Conservation (phyloP, 2,329 filamentous ascomycete genomes). For the Xylariaceae sp. region DNA sequence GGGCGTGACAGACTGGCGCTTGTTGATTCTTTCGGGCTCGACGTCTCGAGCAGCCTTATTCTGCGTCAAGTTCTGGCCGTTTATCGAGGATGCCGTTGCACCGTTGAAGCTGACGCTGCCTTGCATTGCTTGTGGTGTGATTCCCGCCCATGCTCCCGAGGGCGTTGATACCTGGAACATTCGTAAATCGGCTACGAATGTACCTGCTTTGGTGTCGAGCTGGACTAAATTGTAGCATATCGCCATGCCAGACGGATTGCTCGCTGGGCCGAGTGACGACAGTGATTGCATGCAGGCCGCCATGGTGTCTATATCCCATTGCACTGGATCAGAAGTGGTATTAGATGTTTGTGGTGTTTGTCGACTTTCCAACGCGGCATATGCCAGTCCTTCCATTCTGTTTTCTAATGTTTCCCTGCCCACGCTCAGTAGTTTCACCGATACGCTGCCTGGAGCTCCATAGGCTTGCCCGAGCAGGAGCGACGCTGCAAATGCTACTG, state of each 20-base stretch:
- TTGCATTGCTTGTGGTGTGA: slow-evolving; percentile 49
- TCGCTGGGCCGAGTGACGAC: slow-evolving; percentile 49
- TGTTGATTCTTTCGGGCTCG: not conserved
- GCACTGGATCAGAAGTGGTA: slow-evolving; percentile 32
- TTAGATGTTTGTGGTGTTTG: slow-evolving; percentile 35
- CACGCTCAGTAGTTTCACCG: slow-evolving; percentile 15
- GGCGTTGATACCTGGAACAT: slow-evolving; percentile 66
- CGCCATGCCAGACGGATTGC: slow-evolving; percentile 72
- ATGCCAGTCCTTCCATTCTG: slow-evolving; percentile 14
- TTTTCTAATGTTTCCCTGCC: slow-evolving; percentile 14
- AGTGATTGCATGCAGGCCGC: slow-evolving; percentile 59
- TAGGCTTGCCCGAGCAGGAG: slow-evolving; percentile 34
- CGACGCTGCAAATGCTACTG: slow-evolving; percentile 31
- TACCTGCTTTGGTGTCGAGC: slow-evolving; percentile 62
- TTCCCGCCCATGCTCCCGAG: slow-evolving; percentile 48
- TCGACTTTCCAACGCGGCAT: slow-evolving; percentile 17
- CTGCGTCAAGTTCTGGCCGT: slow-evolving; percentile 4
- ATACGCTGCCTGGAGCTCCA: slow-evolving; percentile 27
- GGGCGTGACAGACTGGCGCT: slow-evolving; percentile 28
- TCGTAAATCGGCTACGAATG: slow-evolving; percentile 73
- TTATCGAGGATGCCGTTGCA: slow-evolving; percentile 43
- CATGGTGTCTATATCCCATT: slow-evolving; percentile 54
- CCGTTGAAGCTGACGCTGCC: slow-evolving; percentile 53
- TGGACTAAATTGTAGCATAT: slow-evolving; percentile 79
- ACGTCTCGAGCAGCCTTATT: not conserved